These are phyloP conservation scores for Puccinia polysora DNA, from an alignment of 1,284 basidiomycete genomes.

Conservation along the genomic window DNA sequence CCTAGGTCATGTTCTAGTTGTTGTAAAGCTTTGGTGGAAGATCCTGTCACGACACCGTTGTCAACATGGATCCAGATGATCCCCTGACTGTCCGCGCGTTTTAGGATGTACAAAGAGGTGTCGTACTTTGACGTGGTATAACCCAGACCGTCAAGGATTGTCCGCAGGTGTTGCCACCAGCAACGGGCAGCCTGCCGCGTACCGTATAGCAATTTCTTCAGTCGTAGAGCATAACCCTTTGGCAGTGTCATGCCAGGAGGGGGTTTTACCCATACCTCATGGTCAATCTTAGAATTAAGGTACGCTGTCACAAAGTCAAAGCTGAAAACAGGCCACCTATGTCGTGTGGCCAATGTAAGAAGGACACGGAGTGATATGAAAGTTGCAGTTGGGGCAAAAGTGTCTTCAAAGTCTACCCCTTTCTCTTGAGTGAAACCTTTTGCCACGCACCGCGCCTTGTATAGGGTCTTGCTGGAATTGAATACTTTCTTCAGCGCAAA, in stretches of 20 bases:
- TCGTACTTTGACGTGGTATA: background rate
- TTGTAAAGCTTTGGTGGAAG: background rate
- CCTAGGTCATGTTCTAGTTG: background rate
- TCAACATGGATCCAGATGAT: constrained; percentile 26
- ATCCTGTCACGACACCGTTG: background rate
- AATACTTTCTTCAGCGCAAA: too few relatives aligned
- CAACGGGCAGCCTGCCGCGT: background rate
- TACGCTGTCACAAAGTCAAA: constrained; percentile 32
- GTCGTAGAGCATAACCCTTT: background rate
- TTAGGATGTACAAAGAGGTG: background rate
- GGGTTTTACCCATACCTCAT: constrained; percentile 6
- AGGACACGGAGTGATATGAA: background rate
- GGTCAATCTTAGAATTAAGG: background rate
- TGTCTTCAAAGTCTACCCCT: constrained; percentile 3
- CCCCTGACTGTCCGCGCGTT: background rate
- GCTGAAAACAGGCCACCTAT: background rate
- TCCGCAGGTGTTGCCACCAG: constrained; percentile 20
- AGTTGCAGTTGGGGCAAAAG: constrained; percentile 23
- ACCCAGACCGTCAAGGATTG: background rate
- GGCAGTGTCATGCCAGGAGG: background rate
- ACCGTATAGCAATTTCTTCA: constrained; percentile 15
- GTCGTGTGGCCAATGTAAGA: background rate
- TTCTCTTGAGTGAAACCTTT: background rate
- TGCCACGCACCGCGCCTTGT: too few relatives aligned
- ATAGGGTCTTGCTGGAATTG: too few relatives aligned